These are phyloP conservation scores for Candida dajiaensis DNA, from an alignment of 805 yeast species.

Conservation along the genomic window DNA sequence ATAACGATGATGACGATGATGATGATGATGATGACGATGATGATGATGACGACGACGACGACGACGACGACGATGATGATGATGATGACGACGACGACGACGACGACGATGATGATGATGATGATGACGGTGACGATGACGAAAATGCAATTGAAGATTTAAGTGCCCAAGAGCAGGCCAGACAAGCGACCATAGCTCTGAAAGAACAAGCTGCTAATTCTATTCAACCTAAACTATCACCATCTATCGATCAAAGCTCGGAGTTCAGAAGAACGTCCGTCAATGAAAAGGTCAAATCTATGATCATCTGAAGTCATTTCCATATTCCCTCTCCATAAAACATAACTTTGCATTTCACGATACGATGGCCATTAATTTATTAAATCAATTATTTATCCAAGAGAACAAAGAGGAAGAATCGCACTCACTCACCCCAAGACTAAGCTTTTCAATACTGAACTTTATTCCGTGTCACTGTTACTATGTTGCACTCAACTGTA, in stretches of 20 bases:
- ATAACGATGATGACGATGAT: slow-evolving; percentile 4
- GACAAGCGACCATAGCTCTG: not conserved
- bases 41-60: slow-evolving; percentile 6
- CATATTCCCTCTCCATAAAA: not conserved
- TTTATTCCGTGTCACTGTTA: not conserved
- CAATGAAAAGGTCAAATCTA: not conserved
- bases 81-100: slow-evolving; percentile 7
- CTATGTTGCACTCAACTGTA: not conserved
- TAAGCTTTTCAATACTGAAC: too few species aligned
- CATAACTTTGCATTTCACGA: not conserved
- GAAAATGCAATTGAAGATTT: not conserved
- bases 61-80: slow-evolving; percentile 9
- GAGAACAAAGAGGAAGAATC: not conserved
- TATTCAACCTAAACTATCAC: not conserved
- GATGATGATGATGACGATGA: slow-evolving; percentile 7
- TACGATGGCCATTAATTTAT: not conserved
- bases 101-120: slow-evolving; percentile 2
- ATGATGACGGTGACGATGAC: not conserved
- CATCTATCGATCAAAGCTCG: not conserved
- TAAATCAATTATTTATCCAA: not conserved
- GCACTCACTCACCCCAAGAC: not conserved
- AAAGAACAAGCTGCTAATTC: not conserved
- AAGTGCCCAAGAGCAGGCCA: not conserved
- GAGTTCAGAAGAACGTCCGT: not conserved
- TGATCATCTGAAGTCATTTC: not conserved